Evolutionary conservation across 1,284 basidiomycete species (phyloP), one percentile per base, ranked within the genome.

Genomic region (Cryptococcus sp.): DNA sequence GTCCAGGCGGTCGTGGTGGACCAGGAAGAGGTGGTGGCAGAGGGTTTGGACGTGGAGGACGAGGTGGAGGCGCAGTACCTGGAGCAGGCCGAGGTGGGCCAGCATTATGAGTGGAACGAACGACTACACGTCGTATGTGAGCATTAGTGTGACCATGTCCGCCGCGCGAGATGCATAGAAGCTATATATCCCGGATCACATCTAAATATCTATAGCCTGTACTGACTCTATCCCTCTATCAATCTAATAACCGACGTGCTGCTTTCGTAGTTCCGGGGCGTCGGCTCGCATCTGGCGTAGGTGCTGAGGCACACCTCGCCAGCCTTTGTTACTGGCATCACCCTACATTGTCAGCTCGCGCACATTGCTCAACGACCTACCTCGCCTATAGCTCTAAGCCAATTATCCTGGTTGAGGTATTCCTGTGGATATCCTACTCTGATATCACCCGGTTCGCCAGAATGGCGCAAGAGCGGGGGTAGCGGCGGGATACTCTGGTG

Each of bases 381-480:
- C 56, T 67, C 66, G 55, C 66, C 66, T 35, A 67, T 67, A 7
- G 66, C 66, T 25, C 40, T n/a, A 2, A 67, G 56, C 60, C 63
- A 67, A 5, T 53, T 53, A 52, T 67, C 66, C 61, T 63, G 61
- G 47, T 65, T 67, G 48, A 63, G 54, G 31, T 61, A 67, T 53
- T 67, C 66, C 8, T 50, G 50, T 41, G 61, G 53, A 31, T 31
- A 58, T 41, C 66, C 63, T 25, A 67, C 53, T 20, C 53, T 54
- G 47, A 53, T 58, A 7, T 65, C 61, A 17, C 47, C 25, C n/a
- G 62, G 57, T 13, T 47, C 22, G 56, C 59, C 53, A 6, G 56
- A 49, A 5, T 22, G 11, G 35, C 63, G 56, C n/a, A 55, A 27
- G 17, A 67, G 59, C 13, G 62, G 60, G 3, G 63, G 63, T 17